Conservation (phyloP, 257 asterid genomes). For the Capsicum baccatum region DNA sequence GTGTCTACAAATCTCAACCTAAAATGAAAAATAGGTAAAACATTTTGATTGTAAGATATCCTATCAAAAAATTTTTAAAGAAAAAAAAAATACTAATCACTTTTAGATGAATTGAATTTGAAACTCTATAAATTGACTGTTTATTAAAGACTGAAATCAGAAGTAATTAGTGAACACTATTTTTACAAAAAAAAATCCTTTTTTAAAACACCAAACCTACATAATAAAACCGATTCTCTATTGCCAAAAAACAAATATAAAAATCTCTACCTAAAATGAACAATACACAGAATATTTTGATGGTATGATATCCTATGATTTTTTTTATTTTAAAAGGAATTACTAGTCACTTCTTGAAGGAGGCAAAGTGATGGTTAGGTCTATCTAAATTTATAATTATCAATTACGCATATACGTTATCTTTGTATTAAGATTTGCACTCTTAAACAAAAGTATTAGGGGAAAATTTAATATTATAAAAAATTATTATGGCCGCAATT, state of each 20-base stretch:
- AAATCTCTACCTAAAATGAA: neutral
- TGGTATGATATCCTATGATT: neutral
- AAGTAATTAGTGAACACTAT: neutral
- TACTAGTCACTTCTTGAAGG: slow-evolving; percentile 18
- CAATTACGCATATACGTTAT: neutral
- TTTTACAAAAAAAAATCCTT: neutral
- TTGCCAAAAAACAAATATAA: neutral
- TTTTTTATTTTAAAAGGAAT: neutral
- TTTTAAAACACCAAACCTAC: neutral
- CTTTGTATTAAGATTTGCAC: slow-evolving; percentile 22
- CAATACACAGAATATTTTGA: neutral
- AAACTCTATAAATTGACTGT: neutral
- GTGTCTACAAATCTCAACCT: too few relatives aligned
- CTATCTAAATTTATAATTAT: neutral
- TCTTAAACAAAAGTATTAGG: slow-evolving; percentile 23
- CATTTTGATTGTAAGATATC: too few relatives aligned
- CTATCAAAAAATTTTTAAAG: too few relatives aligned
- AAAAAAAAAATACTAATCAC: too few relatives aligned
- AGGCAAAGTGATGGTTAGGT: slow-evolving; percentile 25
- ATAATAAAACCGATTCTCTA: neutral
- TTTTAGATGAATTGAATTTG: neutral
- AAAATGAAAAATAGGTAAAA: too few relatives aligned
- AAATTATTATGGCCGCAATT: neutral
- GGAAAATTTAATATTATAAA: slow-evolving; percentile 16
- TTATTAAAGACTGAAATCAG: neutral